These are phyloP conservation scores for Ruellia speciosa DNA, from an alignment of 305 asterid genomes.

Conservation along the genomic window DNA sequence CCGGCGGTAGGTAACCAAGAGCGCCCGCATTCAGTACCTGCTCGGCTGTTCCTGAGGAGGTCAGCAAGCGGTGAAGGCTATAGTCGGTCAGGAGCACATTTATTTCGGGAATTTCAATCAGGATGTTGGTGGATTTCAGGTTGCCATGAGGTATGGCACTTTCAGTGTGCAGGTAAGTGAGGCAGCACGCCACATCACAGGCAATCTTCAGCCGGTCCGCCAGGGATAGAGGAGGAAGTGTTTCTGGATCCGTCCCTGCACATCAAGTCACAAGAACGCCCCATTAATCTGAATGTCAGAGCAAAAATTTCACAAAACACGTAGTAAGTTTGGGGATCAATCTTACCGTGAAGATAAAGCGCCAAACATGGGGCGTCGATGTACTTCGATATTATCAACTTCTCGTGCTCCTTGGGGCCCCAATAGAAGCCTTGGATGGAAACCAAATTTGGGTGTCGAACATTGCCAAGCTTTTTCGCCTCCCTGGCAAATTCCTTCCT, in stretches of 20 bases:
- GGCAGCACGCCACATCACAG: slow-evolving; percentile 59
- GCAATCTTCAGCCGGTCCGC: slow-evolving; percentile 52
- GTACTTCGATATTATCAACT: slow-evolving; percentile 61
- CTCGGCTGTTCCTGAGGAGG: slow-evolving; percentile 73
- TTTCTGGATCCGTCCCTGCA: slow-evolving; percentile 45
- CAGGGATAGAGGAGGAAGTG: slow-evolving; percentile 53
- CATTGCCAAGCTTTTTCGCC: slow-evolving; percentile 69
- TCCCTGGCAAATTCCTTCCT: slow-evolving; percentile 74
- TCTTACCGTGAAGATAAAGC: slow-evolving; percentile 59
- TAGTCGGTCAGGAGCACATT: slow-evolving; percentile 61
- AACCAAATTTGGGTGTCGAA: slow-evolving; percentile 62
- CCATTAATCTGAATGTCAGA: no score
- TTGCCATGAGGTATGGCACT: slow-evolving; percentile 91
- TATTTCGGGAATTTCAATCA: slow-evolving; percentile 39
- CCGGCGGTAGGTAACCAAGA: slow-evolving; percentile 84
- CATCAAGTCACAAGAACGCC: slow-evolving; percentile 16
- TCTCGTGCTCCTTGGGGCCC: slow-evolving; percentile 88
- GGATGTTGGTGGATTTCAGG: slow-evolving; percentile 69
- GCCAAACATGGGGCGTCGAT: slow-evolving; percentile 60
- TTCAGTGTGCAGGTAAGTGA: slow-evolving; percentile 64
- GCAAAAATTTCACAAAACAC: no score
- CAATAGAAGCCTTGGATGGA: slow-evolving; percentile 76
- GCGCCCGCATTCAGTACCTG: slow-evolving; percentile 70
- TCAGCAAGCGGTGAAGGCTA: slow-evolving; percentile 70
- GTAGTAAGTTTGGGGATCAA: background rate